Evolutionary conservation across 1,284 basidiomycete species (phyloP).

Genomic region (Neolentinus lepideus): DNA sequence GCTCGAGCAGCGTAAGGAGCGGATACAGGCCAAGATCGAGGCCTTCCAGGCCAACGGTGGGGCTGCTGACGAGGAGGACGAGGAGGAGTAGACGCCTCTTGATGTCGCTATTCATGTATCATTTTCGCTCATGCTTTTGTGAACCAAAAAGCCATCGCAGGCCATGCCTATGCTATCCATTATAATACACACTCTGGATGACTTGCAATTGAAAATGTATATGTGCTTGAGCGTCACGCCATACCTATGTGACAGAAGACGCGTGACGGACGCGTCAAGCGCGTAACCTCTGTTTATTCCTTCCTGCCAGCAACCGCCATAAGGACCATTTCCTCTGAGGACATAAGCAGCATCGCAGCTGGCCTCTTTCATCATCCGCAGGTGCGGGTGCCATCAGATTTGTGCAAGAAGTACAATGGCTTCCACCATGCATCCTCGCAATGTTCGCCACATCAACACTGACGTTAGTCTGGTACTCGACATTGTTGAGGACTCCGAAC

Average conservation of each 20-base stretch:
- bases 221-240: background rate
- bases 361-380: no score
- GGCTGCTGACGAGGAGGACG: slow-evolving; percentile 40
- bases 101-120: background rate
- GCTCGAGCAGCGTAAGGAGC: slow-evolving; percentile 68
- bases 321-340: background rate
- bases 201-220: background rate
- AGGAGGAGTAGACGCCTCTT: slow-evolving; percentile 33
- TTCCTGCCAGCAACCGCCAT: background rate
- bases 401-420: no score
- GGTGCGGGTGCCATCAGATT: no score
- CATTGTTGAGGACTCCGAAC: background rate
- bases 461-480: background rate
- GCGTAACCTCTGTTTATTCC: no score
- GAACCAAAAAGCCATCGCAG: background rate
- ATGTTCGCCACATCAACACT: background rate
- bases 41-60: slow-evolving; percentile 69
- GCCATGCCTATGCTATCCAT: slow-evolving; percentile 2
- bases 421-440: no score
- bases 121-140: background rate
- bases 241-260: background rate
- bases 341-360: background rate
- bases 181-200: background rate
- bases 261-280: background rate
- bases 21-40: slow-evolving; percentile 79